Conservation (phyloP, 2,329 filamentous ascomycete genomes). For the Penicillium sp. region DNA sequence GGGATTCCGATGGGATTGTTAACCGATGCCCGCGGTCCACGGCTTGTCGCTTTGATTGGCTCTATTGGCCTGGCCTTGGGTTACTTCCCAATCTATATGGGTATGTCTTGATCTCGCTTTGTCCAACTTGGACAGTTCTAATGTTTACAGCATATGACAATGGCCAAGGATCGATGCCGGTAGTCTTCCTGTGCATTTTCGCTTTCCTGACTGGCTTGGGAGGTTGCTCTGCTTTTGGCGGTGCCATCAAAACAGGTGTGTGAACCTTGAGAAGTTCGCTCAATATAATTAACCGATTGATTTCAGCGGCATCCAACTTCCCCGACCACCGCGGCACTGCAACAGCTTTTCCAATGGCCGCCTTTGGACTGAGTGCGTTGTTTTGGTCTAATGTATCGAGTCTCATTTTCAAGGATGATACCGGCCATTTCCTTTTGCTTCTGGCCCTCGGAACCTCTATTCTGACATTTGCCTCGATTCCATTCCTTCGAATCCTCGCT, state of each 20-base stretch:
- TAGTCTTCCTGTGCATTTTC: slow-evolving; percentile 70
- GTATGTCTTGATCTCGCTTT: slow-evolving; percentile 31
- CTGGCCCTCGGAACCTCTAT: slow-evolving; percentile 75
- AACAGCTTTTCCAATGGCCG: slow-evolving; percentile 87
- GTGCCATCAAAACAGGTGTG: slow-evolving; percentile 72
- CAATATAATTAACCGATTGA: slow-evolving; percentile 10
- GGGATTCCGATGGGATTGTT: slow-evolving; percentile 88
- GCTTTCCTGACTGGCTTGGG: slow-evolving; percentile 84
- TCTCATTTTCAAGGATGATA: slow-evolving; percentile 77
- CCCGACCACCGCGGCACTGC: slow-evolving; percentile 87
- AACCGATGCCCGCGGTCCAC: slow-evolving; percentile 77
- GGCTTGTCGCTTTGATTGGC: slow-evolving; percentile 74
- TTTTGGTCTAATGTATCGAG: slow-evolving; percentile 85
- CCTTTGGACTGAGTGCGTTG: slow-evolving; percentile 92
- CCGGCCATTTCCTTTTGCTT: slow-evolving; percentile 75
- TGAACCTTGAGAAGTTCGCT: not conserved
- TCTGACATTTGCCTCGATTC: slow-evolving; percentile 73
- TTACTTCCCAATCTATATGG: slow-evolving; percentile 77
- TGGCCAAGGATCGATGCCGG: slow-evolving; percentile 58
- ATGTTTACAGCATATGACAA: slow-evolving; percentile 63
- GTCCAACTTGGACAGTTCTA: not conserved
- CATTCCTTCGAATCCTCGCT: slow-evolving; percentile 76
- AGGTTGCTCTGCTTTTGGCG: slow-evolving; percentile 86
- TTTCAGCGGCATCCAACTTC: slow-evolving; percentile 80
- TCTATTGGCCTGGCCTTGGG: slow-evolving; percentile 70